Conservation (phyloP, 1,139 yeast genomes). For the Nakaseomyces glabratus region DNA sequence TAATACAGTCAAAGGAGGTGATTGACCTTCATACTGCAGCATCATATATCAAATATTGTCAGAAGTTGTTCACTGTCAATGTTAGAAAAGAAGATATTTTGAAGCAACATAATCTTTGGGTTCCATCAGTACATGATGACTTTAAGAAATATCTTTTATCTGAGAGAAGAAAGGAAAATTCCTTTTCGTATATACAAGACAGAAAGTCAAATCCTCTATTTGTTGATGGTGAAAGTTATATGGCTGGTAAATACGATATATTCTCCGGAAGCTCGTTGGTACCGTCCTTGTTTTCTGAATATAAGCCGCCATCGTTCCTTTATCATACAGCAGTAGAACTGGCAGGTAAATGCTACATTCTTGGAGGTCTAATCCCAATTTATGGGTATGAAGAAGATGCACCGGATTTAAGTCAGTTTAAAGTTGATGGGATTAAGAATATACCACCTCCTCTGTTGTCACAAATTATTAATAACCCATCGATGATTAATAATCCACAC, state of each 20-base stretch:
- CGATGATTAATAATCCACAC: constrained; percentile 30
- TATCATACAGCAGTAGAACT: constrained; percentile 35
- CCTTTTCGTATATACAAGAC: constrained; percentile 2
- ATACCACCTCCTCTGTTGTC: constrained; percentile 38
- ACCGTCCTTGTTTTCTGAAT: constrained; percentile 33
- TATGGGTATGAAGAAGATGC: constrained; percentile 27
- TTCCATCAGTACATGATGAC: constrained; percentile 2
- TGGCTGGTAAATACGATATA: constrained; percentile 13
- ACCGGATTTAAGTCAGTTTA: constrained; percentile 31
- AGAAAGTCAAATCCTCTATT: constrained; percentile 9
- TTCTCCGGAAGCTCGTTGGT: constrained; percentile 11
- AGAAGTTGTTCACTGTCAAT: constrained; percentile 10
- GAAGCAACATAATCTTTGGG: constrained; percentile 8
- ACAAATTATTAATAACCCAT: constrained; percentile 32
- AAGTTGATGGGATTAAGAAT: constrained; percentile 32
- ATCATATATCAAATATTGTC: constrained; percentile 11
- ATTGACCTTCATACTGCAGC: constrained; percentile 6
- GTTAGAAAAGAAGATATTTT: constrained; percentile 9
- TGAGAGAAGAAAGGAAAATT: constrained; percentile 1
- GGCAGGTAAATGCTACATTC: constrained; percentile 29
- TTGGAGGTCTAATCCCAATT: constrained; percentile 36
- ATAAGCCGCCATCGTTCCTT: constrained; percentile 31
- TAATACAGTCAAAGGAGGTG: constrained; percentile 1
- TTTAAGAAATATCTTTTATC: constrained; percentile 2
- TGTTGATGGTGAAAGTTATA: constrained; percentile 12